phyloP scores from a whole-genome alignment of 805 yeast genomes.

The Candida stauntonica region DNA sequence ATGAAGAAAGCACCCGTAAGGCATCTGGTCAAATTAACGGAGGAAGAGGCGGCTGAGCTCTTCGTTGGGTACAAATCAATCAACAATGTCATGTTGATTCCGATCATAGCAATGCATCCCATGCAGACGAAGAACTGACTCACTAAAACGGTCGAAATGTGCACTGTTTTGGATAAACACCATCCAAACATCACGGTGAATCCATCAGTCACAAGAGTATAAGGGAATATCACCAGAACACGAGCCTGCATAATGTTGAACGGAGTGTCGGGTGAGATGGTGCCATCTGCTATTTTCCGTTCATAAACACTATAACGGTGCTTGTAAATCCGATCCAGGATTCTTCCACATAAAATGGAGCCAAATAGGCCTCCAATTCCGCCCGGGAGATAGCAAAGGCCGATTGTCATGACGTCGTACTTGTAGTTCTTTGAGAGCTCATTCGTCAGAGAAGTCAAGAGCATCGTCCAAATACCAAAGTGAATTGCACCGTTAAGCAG shows the following conservation, averaged over 20 bases:
- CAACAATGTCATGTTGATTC: slow-evolving; percentile 58
- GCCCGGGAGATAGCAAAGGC: slow-evolving; percentile 68
- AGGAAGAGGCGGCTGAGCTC: slow-evolving; percentile 71
- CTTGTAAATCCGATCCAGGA: slow-evolving; percentile 44
- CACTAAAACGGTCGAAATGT: slow-evolving; percentile 32
- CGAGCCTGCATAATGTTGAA: slow-evolving; percentile 57
- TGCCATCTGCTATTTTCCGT: slow-evolving; percentile 21
- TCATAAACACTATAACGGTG: slow-evolving; percentile 21
- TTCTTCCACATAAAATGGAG: slow-evolving; percentile 52
- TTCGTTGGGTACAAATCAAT: slow-evolving; percentile 73
- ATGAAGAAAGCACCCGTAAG: slow-evolving; percentile 65
- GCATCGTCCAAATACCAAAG: slow-evolving; percentile 67
- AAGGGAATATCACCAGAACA: slow-evolving; percentile 43
- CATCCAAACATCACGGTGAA: slow-evolving; percentile 63
- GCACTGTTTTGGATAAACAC: slow-evolving; percentile 45
- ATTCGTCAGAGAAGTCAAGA: slow-evolving; percentile 61
- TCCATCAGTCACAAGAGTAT: slow-evolving; percentile 34
- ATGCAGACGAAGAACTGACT: slow-evolving; percentile 53
- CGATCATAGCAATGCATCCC: slow-evolving; percentile 53
- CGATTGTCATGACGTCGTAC: slow-evolving; percentile 53
- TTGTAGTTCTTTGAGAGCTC: slow-evolving; percentile 46
- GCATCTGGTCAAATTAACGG: slow-evolving; percentile 71
- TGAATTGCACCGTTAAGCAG: slow-evolving; percentile 57
- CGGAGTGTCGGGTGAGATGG: slow-evolving; percentile 22
- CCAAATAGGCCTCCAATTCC: slow-evolving; percentile 66